Evolutionary conservation across 1,284 basidiomycete genomes (phyloP), one percentile per base, ranked within the genome.

Genomic region (Ganoderma sinense): DNA sequence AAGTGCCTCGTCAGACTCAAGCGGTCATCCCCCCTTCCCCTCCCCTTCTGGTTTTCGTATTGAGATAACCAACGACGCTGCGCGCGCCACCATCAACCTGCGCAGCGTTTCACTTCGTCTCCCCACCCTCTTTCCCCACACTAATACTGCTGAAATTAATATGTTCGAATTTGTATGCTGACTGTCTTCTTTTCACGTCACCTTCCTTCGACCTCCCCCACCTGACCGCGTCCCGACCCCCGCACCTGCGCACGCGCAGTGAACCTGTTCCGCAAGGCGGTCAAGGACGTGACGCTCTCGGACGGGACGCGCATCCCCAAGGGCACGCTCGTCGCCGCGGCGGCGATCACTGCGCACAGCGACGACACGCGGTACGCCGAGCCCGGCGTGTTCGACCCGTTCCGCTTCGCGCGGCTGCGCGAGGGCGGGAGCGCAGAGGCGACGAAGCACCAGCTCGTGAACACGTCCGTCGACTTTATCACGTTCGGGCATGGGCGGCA

Each of bases 331-430:
- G 76, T 87, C 61, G 80, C 81, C 3, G 80, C 83, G 2, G 83
- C 86, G 59, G 77, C 84, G 67, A 77, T 76, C n/a, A 79, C 82
- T 1, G 79, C 83, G 31, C 86, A 87, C 74, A 76, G 71, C 68
- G 82, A 87, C 73, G 80, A 82, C 40, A 73, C 80, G 31, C 74
- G 81, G 45, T 87, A 87, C 73, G 74, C 79, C 18, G 77, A 84
- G 55, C 80, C 85, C 7, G 66, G 78, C 23, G 77, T 74, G 16
- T 88, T 86, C 73, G 73, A 86, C 69, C 79, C 85, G 0, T 86
- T 86, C 72, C 82, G 86, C 29, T 89, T 87, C 76, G 79, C 83
- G 31, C 82, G 84, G 39, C 72, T 84, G 72, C 79, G 83, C 64
- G 78, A 80, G 43, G 75, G 74, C 40, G 72, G 74, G 13, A 70